Evolutionary conservation across 2,329 filamentous ascomycete species (phyloP).

Genomic region (Botrytis aclada): DNA sequence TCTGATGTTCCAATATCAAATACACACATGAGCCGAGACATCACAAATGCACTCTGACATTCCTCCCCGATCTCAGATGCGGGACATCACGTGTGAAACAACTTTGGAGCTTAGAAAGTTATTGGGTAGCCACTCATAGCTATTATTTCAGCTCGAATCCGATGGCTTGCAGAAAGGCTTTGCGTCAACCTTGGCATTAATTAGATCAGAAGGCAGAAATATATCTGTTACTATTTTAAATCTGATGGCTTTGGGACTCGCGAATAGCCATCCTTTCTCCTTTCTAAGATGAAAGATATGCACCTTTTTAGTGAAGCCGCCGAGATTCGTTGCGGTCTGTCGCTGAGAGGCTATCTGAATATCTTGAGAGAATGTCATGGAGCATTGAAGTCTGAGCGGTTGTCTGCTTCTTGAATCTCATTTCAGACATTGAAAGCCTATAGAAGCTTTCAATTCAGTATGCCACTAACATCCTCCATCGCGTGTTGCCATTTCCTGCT

Average conservation of each 20-base stretch:
- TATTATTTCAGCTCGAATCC: slow-evolving; percentile 8
- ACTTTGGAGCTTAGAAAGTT: background rate
- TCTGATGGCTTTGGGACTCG: background rate
- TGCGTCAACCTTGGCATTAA: background rate
- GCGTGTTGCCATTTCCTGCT: background rate
- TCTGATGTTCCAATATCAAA: background rate
- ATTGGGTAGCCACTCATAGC: slow-evolving; percentile 5
- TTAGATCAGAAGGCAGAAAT: slow-evolving; percentile 1
- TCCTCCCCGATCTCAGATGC: background rate
- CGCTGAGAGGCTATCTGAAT: background rate
- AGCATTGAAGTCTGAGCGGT: background rate
- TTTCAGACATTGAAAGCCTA: background rate
- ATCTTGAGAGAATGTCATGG: background rate
- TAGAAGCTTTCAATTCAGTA: background rate
- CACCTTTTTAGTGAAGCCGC: background rate
- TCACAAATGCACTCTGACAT: background rate
- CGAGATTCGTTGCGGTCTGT: background rate
- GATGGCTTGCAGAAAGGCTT: slow-evolving; percentile 11
- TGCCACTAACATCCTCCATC: background rate
- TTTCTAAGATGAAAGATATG: background rate
- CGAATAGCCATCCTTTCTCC: background rate
- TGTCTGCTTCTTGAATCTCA: background rate
- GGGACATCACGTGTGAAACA: slow-evolving; percentile 1
- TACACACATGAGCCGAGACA: background rate
- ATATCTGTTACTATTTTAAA: slow-evolving; percentile 5